phyloP scores from a whole-genome alignment of 1,139 yeast genomes.

The Pichiaceae sp. region DNA sequence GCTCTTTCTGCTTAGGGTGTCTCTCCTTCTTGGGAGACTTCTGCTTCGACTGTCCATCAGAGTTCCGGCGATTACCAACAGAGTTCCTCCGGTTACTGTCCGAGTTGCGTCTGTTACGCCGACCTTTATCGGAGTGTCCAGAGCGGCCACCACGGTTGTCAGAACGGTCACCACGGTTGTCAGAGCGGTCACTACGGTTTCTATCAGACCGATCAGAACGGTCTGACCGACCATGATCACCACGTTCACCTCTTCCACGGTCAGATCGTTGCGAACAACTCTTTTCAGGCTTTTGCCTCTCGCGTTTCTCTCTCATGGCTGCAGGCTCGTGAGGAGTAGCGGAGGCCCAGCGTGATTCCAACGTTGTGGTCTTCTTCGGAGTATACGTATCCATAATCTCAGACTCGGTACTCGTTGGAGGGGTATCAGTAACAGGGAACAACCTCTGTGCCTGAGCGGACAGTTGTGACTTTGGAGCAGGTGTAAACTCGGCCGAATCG shows the following conservation, averaged over 20 bases:
- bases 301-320: neutral
- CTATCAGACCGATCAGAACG: neutral
- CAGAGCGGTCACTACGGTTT: neutral
- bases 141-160: neutral
- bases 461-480: conserved; percentile 7
- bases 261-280: neutral
- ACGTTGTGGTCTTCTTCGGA: neutral
- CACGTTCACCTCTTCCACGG: neutral
- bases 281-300: neutral
- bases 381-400: neutral
- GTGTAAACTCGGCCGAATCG: conserved; percentile 7
- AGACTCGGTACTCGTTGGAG: neutral
- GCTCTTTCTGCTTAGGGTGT: neutral
- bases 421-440: conserved; percentile 8
- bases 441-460: conserved; percentile 17
- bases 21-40: neutral
- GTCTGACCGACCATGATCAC: neutral
- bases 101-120: neutral
- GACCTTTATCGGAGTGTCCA: neutral
- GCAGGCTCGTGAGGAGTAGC: no score
- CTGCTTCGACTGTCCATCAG: neutral
- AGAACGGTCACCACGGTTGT: neutral
- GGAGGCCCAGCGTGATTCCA: neutral
- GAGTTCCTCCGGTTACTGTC: neutral
- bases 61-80: neutral